A percentile compares a stretch with the other conserved stretches of the same genome.
These are phyloP conservation scores for Odonthalia washingtoniensis DNA, from an alignment of 31 red algal species.

Conservation along the genomic window DNA sequence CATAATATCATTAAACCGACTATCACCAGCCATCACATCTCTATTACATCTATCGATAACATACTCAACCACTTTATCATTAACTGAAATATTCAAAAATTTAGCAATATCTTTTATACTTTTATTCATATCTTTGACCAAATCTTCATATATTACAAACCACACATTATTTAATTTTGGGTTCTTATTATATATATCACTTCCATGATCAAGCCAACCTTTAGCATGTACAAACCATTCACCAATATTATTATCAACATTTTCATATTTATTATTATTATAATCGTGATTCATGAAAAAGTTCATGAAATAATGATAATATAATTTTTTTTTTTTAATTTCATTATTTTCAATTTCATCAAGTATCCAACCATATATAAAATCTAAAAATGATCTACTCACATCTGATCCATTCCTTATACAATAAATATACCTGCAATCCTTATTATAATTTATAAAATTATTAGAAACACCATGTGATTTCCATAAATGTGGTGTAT, in stretches of 20 bases:
- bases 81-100: conserved; percentile 20
- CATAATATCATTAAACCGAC: conserved; percentile 23
- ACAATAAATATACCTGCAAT: conserved; percentile 23
- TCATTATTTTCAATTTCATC: background rate
- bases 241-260: background rate
- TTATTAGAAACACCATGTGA: conserved; percentile 4
- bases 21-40: conserved; percentile 35
- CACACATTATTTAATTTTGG: background rate
- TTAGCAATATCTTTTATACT: conserved; percentile 28
- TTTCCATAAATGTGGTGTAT: conserved; percentile 41
- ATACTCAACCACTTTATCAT: background rate
- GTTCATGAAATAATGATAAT: conserved; percentile 26
- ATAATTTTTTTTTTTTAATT: conserved; percentile 7
- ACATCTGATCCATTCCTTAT: conserved; percentile 31
- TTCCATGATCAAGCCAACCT: conserved; percentile 9
- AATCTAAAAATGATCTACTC: conserved; percentile 43
- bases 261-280: background rate
- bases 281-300: conserved; percentile 18
- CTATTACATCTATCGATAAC: conserved; percentile 46
- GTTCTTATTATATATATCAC: too few relatives aligned
- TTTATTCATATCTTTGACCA: conserved; percentile 27
- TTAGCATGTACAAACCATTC: conserved; percentile 52
- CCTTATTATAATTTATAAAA: background rate
- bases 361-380: conserved; percentile 22
- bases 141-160: conserved; percentile 48